Base-by-base conservation (phyloP, 208 protist species). In the Acanthamoeba sp. region DNA sequence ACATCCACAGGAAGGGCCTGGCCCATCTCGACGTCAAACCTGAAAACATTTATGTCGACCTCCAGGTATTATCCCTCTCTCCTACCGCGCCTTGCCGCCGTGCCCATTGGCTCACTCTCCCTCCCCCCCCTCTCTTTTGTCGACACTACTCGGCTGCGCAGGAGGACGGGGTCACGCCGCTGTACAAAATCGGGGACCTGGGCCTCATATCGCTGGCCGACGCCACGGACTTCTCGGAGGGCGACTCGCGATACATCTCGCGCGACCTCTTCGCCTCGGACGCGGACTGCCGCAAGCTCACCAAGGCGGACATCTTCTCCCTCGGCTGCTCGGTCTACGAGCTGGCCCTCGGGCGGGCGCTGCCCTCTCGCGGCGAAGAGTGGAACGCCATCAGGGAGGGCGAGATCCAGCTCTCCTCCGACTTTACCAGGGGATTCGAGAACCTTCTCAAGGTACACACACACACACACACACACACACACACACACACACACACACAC, bases 101-200 rank as follows among this genome's bases (percentile, higher is more conserved):
- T 36, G 42, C 42, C 71, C 40, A 82, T 22, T 36, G n/a, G 1
- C 34, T 38, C 34, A 38, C 9, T 73, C 64, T 73, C 64, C n/a
- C n/a, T n/a, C n/a, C n/a, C n/a, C n/a, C n/a, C n/a, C n/a, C n/a
- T n/a, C n/a, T 29, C 66, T 40, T 38, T 78, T 29, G 12, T 40
- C 18, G 29, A 9, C n/a, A 18, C 12, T 38, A 55, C n/a, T n/a
- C n/a, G n/a, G n/a, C n/a, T n/a, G n/a, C 73, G 20, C 48, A 59
- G 32, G 57, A 91, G 5, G 84, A 71, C 55, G 57, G 57, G 32
- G 55, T 69, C 52, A 50, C 85, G 20, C 85, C 59, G 2, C 38
- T 93, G 16, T 93, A 93, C 64, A 93, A 93, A 40, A 93, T 93
- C 36, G 89, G 89, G 27, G 89, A 93, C 48, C 89, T 93, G 20